Percentiles rank a stretch among this genome's conserved stretches.
phyloP scores from a whole-genome alignment of 768 basidiomycete species.

The Trametes sanguinea region DNA sequence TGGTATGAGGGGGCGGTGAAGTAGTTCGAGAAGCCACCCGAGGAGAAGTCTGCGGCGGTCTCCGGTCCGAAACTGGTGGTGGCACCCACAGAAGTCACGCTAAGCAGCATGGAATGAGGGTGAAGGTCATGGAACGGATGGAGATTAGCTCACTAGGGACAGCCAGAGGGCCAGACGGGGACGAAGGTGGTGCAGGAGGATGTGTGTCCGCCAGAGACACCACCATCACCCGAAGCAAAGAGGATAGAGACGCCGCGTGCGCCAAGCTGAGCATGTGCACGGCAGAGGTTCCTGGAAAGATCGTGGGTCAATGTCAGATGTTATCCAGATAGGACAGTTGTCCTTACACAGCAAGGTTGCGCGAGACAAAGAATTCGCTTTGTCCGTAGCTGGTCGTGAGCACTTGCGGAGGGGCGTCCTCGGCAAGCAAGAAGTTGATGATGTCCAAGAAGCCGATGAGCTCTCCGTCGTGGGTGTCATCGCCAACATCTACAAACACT shows the following conservation, averaged over 20 bases:
- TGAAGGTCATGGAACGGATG: neutral
- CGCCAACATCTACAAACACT: constrained; percentile 51
- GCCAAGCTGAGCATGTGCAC: constrained; percentile 67
- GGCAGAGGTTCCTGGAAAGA: constrained; percentile 54
- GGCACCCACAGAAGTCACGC: constrained; percentile 63
- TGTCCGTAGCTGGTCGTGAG: constrained; percentile 75
- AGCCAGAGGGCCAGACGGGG: constrained; percentile 50
- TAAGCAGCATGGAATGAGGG: neutral
- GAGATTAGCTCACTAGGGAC: constrained; percentile 41
- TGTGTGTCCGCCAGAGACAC: constrained; percentile 54
- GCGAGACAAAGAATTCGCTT: constrained; percentile 68
- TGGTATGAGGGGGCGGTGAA: constrained; percentile 59
- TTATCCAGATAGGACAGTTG: constrained; percentile 27
- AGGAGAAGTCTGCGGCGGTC: constrained; percentile 58
- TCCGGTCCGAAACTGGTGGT: constrained; percentile 59
- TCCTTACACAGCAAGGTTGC: constrained; percentile 50
- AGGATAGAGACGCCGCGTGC: constrained; percentile 63
- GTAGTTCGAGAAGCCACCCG: constrained; percentile 74
- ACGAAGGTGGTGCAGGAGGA: constrained; percentile 50
- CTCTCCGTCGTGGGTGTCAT: constrained; percentile 26
- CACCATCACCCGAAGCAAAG: constrained; percentile 71
- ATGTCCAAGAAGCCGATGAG: constrained; percentile 42
- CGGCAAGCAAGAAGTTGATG: constrained; percentile 54
- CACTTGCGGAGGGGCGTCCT: constrained; percentile 51
- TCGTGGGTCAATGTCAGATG: constrained; percentile 46